Evolutionary conservation across 148 eudicot genomes (phyloP), one percentile per base, ranked within the genome.

Genomic region (Vaccinium darrowii): DNA sequence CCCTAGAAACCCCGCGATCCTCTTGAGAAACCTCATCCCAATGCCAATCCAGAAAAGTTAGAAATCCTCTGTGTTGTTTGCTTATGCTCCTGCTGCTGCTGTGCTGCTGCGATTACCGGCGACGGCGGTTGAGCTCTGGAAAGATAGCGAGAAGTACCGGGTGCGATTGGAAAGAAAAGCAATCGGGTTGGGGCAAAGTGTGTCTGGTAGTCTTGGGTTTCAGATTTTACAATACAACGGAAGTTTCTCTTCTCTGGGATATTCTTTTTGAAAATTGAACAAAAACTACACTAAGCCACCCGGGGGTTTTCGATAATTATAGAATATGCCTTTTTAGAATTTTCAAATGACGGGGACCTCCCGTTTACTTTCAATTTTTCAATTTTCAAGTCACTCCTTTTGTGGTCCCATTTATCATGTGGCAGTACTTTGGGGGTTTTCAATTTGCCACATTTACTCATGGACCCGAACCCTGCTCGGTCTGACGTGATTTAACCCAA

Each of bases 1-100:
- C 90, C 98, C 98, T 85, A 96, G 85, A 81, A 89, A 21, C 43
- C 93, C 95, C 1, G 85, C 89, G 65, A 94, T 1, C 89, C 76
- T 89, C 85, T 73, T 91, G 13, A 92, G 75, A 4, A 94, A 87
- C 82, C 93, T 79, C 98, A 95, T 95, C 33, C 10, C 71, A 16
- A 4, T 36, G 33, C 67, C 78, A 85, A 79, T 12, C 76, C 11
- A 23, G 11, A 8, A 14, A 56, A 81, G 33, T 84, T 6, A 4
- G 2, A 33, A 23, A 23, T 7, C 6, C 0, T 43, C 0, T 3
- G 27, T 2, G 52, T 52, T n/a, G 30, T n/a, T 63, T n/a, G 12
- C 10, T 65, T 65, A 13, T 56, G 18, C 21, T 63, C 13, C 71
- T n/a, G 71, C 71, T 23, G 71, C 71, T 23, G 71, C 0, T 12